Base-by-base conservation (phyloP, 345 rosid genomes). In the Physaria fendleri region DNA sequence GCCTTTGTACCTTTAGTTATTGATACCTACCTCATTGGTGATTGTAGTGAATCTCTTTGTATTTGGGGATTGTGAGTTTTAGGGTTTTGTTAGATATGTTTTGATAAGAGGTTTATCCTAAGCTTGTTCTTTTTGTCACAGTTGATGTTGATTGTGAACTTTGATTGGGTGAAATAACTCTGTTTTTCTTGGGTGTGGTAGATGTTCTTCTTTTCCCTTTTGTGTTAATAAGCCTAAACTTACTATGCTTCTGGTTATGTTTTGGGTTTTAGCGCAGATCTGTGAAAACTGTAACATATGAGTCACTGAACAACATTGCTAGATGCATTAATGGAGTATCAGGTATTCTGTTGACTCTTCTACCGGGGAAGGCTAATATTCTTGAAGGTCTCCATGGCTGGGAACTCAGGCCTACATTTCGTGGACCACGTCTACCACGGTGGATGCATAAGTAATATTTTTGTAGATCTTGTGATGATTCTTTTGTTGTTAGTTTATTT, bases 331-430 rank as follows among this genome's bases (percentile, higher is more conserved):
- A 93, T 72, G 97, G 97, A 51, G 68, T 87, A 5, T 93, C 95
- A 0, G 97, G 90, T 14, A 78, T 93, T 70, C 53, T 93, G 20
- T 66, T 93, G 74, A 62, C 91, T 14, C 0, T 89, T 73, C 54
- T 93, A 30, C 97, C 95, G 0, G 97, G 95, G 37, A 83, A 93
- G 66, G 79, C 86, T 56, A 72, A 71, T 64, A 74, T 83, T 45
- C 91, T 93, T 33, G 95, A 93, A 83, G 95, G 99, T 34, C 71
- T 93, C 52, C 84, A 86, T 47, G 99, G 99, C 16, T 89, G 99
- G 99, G 99, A 89, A 80, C 97, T 93, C 55, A 70, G 91, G 76
- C 99, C 99, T 2, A 77, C 88, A 2, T 72, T 93, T 14, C 87
- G 85, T 34, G 99, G 95, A 56, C 99, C 99, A 27, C 82, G 90